A percentile compares a stretch with the other conserved stretches of the same genome.
phyloP scores from a whole-genome alignment of 495 filamentous ascomycete genomes.

The Bathelium albidoporum region DNA sequence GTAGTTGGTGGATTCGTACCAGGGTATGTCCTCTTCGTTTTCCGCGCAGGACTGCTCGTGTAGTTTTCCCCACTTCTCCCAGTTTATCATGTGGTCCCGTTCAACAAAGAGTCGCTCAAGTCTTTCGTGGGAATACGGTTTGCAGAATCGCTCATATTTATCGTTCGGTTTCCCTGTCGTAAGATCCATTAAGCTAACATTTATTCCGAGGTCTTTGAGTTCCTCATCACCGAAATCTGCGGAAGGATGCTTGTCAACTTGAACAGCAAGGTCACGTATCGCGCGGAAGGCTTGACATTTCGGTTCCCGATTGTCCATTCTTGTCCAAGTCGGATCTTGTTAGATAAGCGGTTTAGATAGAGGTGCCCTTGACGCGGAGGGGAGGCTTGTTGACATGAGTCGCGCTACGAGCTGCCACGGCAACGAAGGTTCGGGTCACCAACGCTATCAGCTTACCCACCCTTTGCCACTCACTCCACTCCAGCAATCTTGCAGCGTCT shows the following conservation, averaged over 20 bases:
- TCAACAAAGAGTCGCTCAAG: neutral
- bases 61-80: neutral
- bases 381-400: too few relatives aligned
- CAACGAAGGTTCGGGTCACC: too few relatives aligned
- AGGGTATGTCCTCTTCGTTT: too few relatives aligned
- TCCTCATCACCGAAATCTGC: neutral
- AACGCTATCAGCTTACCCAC: too few relatives aligned
- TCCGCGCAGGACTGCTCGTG: too few relatives aligned
- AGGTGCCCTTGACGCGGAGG: too few relatives aligned
- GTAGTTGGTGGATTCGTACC: neutral
- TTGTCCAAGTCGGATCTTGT: too few relatives aligned
- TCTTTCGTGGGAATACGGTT: neutral
- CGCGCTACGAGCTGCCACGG: neutral
- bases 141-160: neutral
- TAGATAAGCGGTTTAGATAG: too few relatives aligned
- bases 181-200: neutral
- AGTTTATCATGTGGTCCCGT: neutral
- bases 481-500: too few relatives aligned
- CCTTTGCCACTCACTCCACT: too few relatives aligned
- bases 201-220: neutral
- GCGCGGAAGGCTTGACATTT: too few relatives aligned
- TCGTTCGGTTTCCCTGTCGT: neutral
- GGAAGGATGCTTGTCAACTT: neutral
- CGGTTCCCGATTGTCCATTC: too few relatives aligned
- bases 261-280: neutral